Percentiles rank a stretch among this genome's conserved stretches.
Conservation (phyloP, 805 yeast genomes). For the Saccharomycopsis babjevae region DNA sequence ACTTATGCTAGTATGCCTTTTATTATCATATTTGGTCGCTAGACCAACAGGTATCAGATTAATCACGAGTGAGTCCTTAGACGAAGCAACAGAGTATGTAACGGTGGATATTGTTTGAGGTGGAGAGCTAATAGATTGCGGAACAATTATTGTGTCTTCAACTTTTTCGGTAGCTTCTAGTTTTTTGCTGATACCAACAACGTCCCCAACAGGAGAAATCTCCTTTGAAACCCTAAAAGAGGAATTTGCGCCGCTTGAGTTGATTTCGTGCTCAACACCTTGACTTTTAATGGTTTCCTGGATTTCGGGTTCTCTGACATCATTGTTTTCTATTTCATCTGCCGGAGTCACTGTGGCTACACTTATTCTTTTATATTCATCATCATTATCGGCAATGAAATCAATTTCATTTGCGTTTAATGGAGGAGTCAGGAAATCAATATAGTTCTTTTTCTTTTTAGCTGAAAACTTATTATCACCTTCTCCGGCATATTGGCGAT, state of each 20-base stretch:
- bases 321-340: background rate
- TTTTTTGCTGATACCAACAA: background rate
- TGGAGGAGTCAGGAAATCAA: background rate
- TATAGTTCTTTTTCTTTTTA: background rate
- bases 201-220: background rate
- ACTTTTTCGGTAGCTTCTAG: background rate
- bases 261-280: background rate
- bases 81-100: background rate
- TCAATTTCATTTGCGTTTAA: background rate
- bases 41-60: constrained; percentile 14
- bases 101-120: background rate
- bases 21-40: constrained; percentile 9
- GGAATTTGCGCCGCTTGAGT: background rate
- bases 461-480: background rate
- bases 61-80: constrained; percentile 8
- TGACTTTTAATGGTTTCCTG: background rate
- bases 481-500: background rate
- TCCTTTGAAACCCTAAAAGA: background rate
- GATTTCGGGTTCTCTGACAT: too few species aligned
- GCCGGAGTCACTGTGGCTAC: constrained; percentile 1
- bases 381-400: background rate
- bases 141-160: background rate
- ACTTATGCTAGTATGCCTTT: background rate
- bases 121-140: background rate
- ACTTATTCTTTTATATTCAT: background rate